Conservation (phyloP, 169 alveolate genomes). For the Cryptosporidium ryanae region DNA sequence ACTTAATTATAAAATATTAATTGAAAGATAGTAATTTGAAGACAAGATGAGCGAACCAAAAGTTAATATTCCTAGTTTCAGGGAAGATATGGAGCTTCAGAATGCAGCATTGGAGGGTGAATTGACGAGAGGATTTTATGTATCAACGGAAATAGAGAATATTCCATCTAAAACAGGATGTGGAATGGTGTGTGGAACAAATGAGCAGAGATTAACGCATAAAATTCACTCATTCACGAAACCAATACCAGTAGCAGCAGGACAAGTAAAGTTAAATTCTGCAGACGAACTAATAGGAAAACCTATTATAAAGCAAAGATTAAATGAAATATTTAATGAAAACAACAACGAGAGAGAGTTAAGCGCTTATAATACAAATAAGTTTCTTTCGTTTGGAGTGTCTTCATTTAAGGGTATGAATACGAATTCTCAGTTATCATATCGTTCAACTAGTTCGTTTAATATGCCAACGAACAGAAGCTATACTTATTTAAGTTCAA, state of each 20-base stretch:
- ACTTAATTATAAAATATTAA: not conserved
- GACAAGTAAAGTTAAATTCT: conserved; percentile 49
- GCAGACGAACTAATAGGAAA: conserved; percentile 71
- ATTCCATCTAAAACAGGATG: conserved; percentile 20
- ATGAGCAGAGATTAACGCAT: conserved; percentile 60
- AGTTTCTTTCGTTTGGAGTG: conserved; percentile 52
- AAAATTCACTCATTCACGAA: conserved; percentile 41
- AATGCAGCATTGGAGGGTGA: conserved; percentile 38
- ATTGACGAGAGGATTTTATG: conserved; percentile 55
- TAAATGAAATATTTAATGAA: conserved; percentile 4
- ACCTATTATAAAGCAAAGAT: conserved; percentile 58
- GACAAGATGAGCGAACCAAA: conserved; percentile 43
- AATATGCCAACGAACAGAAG: conserved; percentile 50
- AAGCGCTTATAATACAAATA: conserved; percentile 5
- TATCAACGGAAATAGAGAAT: conserved; percentile 47
- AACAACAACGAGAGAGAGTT: not conserved
- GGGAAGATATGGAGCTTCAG: conserved; percentile 12
- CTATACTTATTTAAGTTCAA: conserved; percentile 58
- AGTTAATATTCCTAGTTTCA: conserved; percentile 11
- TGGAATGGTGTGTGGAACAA: conserved; percentile 42
- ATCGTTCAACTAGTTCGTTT: conserved; percentile 21
- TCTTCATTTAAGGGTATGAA: conserved; percentile 18
- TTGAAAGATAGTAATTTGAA: not conserved
- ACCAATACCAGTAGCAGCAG: conserved; percentile 56
- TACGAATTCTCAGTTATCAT: conserved; percentile 2